phyloP scores from a whole-genome alignment of 2,329 filamentous ascomycete genomes.

The Fusarium sp. region DNA sequence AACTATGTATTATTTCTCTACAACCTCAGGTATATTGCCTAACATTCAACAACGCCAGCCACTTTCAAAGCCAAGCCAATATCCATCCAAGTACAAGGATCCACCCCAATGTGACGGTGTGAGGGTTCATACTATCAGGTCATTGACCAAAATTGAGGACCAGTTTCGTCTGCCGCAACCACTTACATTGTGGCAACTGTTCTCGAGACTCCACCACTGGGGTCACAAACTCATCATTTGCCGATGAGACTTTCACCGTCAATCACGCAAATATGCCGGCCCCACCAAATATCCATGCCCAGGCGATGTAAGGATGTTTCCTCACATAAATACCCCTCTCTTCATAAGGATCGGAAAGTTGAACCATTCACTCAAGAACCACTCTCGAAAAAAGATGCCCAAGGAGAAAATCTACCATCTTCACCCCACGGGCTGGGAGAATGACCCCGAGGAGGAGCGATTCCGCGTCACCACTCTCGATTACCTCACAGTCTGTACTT shows the following conservation, averaged over 20 bases:
- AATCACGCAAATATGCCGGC: not conserved
- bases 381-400: conserved; percentile 42
- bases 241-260: not conserved
- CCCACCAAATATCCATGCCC: not conserved
- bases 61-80: too few species aligned
- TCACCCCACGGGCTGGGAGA: conserved; percentile 54
- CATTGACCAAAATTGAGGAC: too few species aligned
- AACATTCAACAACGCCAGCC: too few species aligned
- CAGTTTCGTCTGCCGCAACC: too few species aligned
- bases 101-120: too few species aligned
- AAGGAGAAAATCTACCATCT: conserved; percentile 49
- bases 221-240: too few species aligned
- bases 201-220: too few species aligned
- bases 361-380: not conserved
- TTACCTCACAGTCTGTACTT: conserved; percentile 51
- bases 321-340: not conserved
- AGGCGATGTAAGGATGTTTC: not conserved
- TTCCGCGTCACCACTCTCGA: conserved; percentile 56
- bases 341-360: not conserved
- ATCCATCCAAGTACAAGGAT: too few species aligned
- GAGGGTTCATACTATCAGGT: too few species aligned
- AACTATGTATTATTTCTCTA: too few species aligned
- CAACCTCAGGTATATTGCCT: too few species aligned
- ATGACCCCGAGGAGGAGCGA: conserved; percentile 54
- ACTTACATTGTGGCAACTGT: accelerated